Base-by-base conservation (phyloP, 2,329 filamentous ascomycete species). In the Microascus cirrosus region DNA sequence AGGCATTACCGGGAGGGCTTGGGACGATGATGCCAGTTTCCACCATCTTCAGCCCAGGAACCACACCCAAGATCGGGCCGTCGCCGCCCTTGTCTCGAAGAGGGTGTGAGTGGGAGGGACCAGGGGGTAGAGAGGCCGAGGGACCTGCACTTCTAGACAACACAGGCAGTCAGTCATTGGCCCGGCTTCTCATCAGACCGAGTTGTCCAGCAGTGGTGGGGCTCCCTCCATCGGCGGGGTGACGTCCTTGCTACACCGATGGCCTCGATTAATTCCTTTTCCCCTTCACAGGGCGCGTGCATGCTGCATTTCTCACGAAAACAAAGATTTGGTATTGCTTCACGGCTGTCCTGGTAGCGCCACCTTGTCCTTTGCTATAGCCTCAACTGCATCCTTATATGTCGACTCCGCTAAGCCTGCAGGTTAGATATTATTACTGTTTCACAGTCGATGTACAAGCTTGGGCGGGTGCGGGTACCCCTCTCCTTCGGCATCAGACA, bases 31-130 rank as follows among this genome's bases (percentile, higher is more conserved):
- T 51, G 55, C 55, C 32, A 52, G 32, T 53, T 39, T 24, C 55
- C 55, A 24, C 48, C 39, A 39, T 57, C 32, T 57, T 12, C 39
- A 51, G n/a, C 55, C 28, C 42, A 42, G 55, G 48, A n/a, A 48
- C 50, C 55, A 42, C 45, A 45, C 39, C 39, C 55, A 48, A 57
- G 55, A 57, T 53, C 55, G 48, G 48, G 32, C 55, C 48, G 55
- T 22, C 20, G 28, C 15, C 52, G 53, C 55, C 28, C 48, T 32
- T 57, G 55, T 39, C 48, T 22, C 1, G 24, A n/a, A 45, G 39
- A 32, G 28, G 28, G 28, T 32, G 39, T n/a, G n/a, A 18, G 39
- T 45, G 39, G 39, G 39, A 45, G 13, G 13, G n/a, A 15, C 15
- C 15, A 18, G 39, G 39, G n/a, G 12, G 12, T 13, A 42, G 11